phyloP scores from a whole-genome alignment of 495 filamentous ascomycete genomes.

The Alectoria sarmentosa region DNA sequence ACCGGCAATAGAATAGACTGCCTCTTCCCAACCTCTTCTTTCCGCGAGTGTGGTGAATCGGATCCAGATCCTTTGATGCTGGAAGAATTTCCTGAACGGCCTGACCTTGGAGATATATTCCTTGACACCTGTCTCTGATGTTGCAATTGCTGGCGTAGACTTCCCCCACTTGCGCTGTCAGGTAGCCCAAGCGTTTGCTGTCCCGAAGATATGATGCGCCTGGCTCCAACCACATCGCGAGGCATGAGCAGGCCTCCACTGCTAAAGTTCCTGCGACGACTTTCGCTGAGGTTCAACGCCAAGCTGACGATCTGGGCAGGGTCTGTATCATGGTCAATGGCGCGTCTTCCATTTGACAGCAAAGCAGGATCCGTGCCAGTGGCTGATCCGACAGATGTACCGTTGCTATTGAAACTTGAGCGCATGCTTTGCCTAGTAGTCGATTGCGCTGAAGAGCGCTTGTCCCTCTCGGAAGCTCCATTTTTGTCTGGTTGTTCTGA shows the following conservation, averaged over 20 bases:
- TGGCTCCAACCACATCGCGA: slow-evolving; percentile 36
- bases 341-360: slow-evolving; percentile 7
- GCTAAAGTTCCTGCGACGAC: slow-evolving; percentile 51
- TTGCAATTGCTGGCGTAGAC: slow-evolving; percentile 56
- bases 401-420: slow-evolving; percentile 15
- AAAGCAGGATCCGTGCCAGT: neutral
- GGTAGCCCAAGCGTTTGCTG: slow-evolving; percentile 10
- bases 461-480: neutral
- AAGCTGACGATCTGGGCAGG: slow-evolving; percentile 84
- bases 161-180: slow-evolving; percentile 37
- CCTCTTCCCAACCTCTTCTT: neutral
- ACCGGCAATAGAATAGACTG: neutral
- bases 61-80: neutral
- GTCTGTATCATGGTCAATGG: slow-evolving; percentile 55
- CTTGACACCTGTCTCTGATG: slow-evolving; percentile 54
- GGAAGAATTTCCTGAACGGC: slow-evolving; percentile 15
- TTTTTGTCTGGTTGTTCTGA: neutral
- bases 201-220: slow-evolving; percentile 19
- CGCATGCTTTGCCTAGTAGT: slow-evolving; percentile 4
- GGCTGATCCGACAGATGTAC: neutral
- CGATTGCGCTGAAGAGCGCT: slow-evolving; percentile 6
- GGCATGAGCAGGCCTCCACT: slow-evolving; percentile 29
- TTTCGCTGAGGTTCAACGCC: slow-evolving; percentile 82
- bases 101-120: slow-evolving; percentile 47
- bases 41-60: slow-evolving; percentile 1